These are phyloP conservation scores for Cladorrhinum samala DNA, from an alignment of 495 filamentous ascomycete species.

Conservation along the genomic window DNA sequence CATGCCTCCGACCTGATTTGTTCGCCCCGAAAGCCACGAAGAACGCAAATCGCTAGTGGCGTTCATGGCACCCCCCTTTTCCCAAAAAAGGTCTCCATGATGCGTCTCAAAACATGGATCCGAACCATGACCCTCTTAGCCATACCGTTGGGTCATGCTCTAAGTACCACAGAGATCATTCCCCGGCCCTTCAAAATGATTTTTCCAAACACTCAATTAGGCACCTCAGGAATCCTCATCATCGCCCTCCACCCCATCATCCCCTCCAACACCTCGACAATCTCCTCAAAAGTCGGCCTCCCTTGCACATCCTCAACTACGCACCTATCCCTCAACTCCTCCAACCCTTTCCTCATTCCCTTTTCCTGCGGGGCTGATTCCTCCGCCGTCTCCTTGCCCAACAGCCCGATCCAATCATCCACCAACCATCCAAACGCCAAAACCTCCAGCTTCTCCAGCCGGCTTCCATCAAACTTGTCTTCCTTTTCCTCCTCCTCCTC, in stretches of 20 bases:
- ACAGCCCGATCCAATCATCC: conserved; percentile 31
- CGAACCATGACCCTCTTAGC: too few species aligned
- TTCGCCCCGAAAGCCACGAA: too few species aligned
- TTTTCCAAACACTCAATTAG: too few species aligned
- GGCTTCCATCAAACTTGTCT: not conserved
- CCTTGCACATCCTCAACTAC: conserved; percentile 4
- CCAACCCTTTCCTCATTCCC: conserved; percentile 12
- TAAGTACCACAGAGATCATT: too few species aligned
- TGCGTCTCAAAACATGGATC: too few species aligned
- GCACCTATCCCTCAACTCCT: conserved; percentile 15
- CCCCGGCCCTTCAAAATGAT: too few species aligned
- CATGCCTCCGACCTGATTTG: too few species aligned
- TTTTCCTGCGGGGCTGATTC: not conserved
- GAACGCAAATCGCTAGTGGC: too few species aligned
- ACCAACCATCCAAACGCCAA: conserved; percentile 41
- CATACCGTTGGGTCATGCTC: too few species aligned
- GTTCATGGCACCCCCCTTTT: too few species aligned
- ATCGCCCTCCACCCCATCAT: conserved; percentile 29
- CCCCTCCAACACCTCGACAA: conserved; percentile 21
- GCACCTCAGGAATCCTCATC: conserved; percentile 25
- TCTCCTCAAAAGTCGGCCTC: conserved; percentile 23
- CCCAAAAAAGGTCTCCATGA: too few species aligned
- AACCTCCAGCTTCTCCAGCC: conserved; percentile 39
- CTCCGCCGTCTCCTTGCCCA: conserved; percentile 8
- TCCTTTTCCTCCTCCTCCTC: too few species aligned